Conservation (phyloP, 768 basidiomycete species). For the Arthromyces matolae region DNA sequence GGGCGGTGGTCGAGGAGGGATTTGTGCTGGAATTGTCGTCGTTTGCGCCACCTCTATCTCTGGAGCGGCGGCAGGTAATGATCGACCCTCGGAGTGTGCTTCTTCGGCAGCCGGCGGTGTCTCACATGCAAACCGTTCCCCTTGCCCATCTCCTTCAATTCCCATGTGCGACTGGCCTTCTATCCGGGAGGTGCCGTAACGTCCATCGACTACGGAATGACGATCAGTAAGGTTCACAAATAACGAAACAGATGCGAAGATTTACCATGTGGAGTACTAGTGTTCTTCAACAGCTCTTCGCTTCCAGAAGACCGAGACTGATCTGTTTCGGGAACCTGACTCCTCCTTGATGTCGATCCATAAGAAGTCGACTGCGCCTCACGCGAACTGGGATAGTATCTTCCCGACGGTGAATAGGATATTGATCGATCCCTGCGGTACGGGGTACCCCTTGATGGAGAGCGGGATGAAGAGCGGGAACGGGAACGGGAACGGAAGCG, state of each 20-base stretch:
- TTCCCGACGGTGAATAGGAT: constrained; percentile 36
- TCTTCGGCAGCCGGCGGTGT: neutral
- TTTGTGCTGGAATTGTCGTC: neutral
- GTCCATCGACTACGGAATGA: neutral
- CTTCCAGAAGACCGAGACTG: too few relatives aligned
- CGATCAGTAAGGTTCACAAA: too few relatives aligned
- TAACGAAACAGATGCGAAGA: too few relatives aligned
- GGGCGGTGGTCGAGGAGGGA: neutral
- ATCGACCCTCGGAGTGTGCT: neutral
- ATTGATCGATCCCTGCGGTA: constrained; percentile 19
- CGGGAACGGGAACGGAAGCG: constrained; percentile 17
- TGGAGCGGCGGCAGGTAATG: neutral
- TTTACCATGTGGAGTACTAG: too few relatives aligned
- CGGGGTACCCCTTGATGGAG: too few relatives aligned
- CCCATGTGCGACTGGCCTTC: neutral
- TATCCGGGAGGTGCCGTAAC: neutral
- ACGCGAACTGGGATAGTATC: constrained; percentile 22
- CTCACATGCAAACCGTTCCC: constrained; percentile 1
- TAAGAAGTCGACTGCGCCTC: neutral
- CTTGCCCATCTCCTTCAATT: constrained; percentile 5
- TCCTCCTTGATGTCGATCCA: too few relatives aligned
- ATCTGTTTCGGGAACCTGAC: too few relatives aligned
- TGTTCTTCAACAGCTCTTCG: too few relatives aligned
- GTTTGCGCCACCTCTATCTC: constrained; percentile 5
- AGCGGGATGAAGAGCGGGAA: constrained; percentile 28